These are phyloP conservation scores for Aspergillus eucalypticola DNA, from an alignment of 2,329 filamentous ascomycete species.

Conservation along the genomic window DNA sequence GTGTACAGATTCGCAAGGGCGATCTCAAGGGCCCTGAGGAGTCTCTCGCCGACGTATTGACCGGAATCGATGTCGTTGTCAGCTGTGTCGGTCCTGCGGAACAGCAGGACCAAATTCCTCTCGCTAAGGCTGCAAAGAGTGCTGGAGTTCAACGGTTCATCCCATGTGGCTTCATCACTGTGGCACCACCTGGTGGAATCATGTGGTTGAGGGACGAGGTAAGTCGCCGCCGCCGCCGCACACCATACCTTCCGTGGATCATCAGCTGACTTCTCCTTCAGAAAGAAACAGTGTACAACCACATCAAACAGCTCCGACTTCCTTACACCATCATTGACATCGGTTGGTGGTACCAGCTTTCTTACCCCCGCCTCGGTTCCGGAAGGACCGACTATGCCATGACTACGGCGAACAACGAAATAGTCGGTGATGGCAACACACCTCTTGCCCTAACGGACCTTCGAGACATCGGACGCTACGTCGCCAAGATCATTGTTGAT, in stretches of 20 bases:
- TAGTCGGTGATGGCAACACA: slow-evolving; percentile 50
- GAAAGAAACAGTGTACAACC: slow-evolving; percentile 55
- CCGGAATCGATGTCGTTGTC: slow-evolving; percentile 50
- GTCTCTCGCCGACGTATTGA: slow-evolving; percentile 45
- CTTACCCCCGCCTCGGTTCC: slow-evolving; percentile 48
- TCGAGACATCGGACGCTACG: slow-evolving; percentile 56
- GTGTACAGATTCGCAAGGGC: slow-evolving; percentile 46
- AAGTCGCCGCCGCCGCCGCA: slow-evolving; percentile 11
- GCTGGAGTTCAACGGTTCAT: slow-evolving; percentile 56
- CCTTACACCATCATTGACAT: slow-evolving; percentile 61
- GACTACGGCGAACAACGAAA: slow-evolving; percentile 35
- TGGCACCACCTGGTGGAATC: slow-evolving; percentile 48
- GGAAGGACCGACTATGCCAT: slow-evolving; percentile 50
- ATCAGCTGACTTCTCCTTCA: slow-evolving; percentile 20
- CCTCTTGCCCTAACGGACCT: slow-evolving; percentile 50
- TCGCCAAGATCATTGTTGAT: slow-evolving; percentile 55
- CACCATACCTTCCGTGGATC: background rate
- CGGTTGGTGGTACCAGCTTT: slow-evolving; percentile 60
- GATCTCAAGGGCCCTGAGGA: slow-evolving; percentile 48
- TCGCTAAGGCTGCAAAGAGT: slow-evolving; percentile 52
- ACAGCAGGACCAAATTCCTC: slow-evolving; percentile 46
- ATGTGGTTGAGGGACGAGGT: slow-evolving; percentile 46
- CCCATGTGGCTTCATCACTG: slow-evolving; percentile 53
- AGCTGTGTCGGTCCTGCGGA: slow-evolving; percentile 40
- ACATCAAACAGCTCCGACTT: slow-evolving; percentile 51